Conservation (phyloP, 2,329 filamentous ascomycete genomes). For the Celoporthe dispersa region DNA sequence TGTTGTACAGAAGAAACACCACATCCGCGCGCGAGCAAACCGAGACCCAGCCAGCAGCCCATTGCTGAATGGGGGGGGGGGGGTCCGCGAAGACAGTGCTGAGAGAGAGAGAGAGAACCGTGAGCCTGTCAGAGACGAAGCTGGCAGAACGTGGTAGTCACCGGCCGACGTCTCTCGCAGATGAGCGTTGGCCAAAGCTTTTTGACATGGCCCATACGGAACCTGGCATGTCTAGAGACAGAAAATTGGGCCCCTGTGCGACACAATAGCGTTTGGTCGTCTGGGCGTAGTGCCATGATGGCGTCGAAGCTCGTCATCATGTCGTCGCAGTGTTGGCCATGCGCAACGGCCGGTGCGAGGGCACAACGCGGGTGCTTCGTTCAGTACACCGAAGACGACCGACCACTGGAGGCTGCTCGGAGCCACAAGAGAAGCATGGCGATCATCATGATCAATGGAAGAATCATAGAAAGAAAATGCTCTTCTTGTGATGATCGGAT, state of each 20-base stretch:
- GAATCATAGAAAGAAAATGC: background rate
- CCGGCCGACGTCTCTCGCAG: conserved; percentile 5
- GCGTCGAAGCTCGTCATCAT: conserved; percentile 20
- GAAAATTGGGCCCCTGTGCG: conserved; percentile 2
- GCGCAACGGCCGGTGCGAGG: background rate
- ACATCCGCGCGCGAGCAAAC: background rate
- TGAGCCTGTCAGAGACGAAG: conserved; percentile 24
- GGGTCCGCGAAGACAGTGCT: background rate
- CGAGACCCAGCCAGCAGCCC: background rate
- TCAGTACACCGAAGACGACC: background rate
- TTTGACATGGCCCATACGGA: background rate
- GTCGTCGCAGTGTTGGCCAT: conserved; percentile 1
- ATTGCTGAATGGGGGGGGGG: background rate
- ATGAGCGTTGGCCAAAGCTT: conserved; percentile 13
- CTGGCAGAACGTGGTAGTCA: conserved; percentile 21
- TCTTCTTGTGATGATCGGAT: background rate
- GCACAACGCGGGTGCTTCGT: background rate
- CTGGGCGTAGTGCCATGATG: conserved; percentile 3
- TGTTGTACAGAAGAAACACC: background rate
- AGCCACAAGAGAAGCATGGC: background rate
- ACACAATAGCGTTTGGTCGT: conserved; percentile 11
- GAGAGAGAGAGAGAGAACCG: too few relatives aligned
- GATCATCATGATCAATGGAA: background rate
- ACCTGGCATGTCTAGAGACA: background rate
- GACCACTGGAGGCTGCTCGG: background rate